Evolutionary conservation across 1,284 basidiomycete species (phyloP), one percentile per base, ranked within the genome.

Genomic region (Pseudozyma thailandica): DNA sequence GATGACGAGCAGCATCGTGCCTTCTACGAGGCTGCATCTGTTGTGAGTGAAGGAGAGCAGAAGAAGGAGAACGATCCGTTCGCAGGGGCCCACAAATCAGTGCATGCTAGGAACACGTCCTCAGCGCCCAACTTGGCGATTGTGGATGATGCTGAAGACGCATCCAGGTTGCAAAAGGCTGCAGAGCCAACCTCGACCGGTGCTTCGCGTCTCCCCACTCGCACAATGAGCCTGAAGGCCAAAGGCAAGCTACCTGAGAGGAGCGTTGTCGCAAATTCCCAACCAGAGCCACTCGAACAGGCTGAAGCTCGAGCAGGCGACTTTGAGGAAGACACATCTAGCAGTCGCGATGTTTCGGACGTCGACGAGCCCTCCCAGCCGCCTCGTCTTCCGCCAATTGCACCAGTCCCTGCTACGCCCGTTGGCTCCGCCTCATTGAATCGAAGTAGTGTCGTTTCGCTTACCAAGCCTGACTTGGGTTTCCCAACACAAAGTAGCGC

Each of bases 271-370:
- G n/a, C n/a, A n/a, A n/a, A n/a, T n/a, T n/a, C n/a, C n/a, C n/a
- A n/a, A n/a, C n/a, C n/a, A n/a, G n/a, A n/a, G n/a, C n/a, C n/a
- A n/a, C n/a, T n/a, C n/a, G 23, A 21, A 12, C 48, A 53, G 20
- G 21, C 30, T 6, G 35, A 46, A 13, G 13, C 43, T 8, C 55
- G 59, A 5, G 68, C 69, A 25, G 68, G 68, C 12, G 53, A 58
- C 18, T 74, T 74, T 25, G 50, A 68, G n/a, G 65, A 72, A 25
- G 72, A 74, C 35, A 57, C 55, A 1, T 52, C 68, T 2, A 74
- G 72, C 58, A 74, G 72, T 33, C 63, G 61, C 18, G 69, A 72
- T 25, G 23, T 74, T 1, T 62, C 63, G 16, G 51, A 62, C 21
- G 45, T n/a, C 1, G 63, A 72, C 4, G 55, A 45, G 20, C 20